Evolutionary conservation across 2,329 filamentous ascomycete species (phyloP), one percentile per base, ranked within the genome.

Genomic region (Torrubiellomyces zombiae): DNA sequence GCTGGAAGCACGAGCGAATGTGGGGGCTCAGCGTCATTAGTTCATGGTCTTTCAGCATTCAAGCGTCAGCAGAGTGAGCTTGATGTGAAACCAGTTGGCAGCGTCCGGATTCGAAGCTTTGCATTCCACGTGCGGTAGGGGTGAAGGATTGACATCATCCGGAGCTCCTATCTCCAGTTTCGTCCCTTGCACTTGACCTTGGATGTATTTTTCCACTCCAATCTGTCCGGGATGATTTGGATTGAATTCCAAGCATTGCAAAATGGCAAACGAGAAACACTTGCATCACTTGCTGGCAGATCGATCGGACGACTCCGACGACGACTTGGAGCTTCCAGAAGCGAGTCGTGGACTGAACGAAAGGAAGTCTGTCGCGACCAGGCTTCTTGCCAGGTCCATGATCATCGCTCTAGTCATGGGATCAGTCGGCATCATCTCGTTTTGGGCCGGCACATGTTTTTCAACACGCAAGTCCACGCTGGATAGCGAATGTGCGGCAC

Each of bases 161-260:
- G n/a, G n/a, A n/a, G n/a, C n/a, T n/a, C n/a, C n/a, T n/a, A n/a
- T n/a, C n/a, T n/a, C n/a, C n/a, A n/a, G n/a, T n/a, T n/a, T n/a
- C n/a, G n/a, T n/a, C n/a, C n/a, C n/a, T n/a, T n/a, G n/a, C n/a
- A n/a, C n/a, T n/a, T n/a, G 23, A 17, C 9, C 7, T 25, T 10
- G 14, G 7, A 16, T 12, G 19, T 28, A 16, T 7, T 27, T 11
- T n/a, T n/a, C n/a, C n/a, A n/a, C n/a, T n/a, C n/a, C n/a, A n/a
- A n/a, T n/a, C n/a, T 28, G 21, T 40, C 21, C 24, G 33, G 18
- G 17, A 39, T 32, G 18, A 48, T 26, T 38, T 47, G 49, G 47
- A 50, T 50, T 5, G 2, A 23, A 14, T 10, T 3, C 10, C 14
- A 12, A 17, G 12, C 9, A 7, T 12, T 10, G 6, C 21, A 24